Conservation (phyloP, 805 yeast species). For the Candida easanensis region DNA sequence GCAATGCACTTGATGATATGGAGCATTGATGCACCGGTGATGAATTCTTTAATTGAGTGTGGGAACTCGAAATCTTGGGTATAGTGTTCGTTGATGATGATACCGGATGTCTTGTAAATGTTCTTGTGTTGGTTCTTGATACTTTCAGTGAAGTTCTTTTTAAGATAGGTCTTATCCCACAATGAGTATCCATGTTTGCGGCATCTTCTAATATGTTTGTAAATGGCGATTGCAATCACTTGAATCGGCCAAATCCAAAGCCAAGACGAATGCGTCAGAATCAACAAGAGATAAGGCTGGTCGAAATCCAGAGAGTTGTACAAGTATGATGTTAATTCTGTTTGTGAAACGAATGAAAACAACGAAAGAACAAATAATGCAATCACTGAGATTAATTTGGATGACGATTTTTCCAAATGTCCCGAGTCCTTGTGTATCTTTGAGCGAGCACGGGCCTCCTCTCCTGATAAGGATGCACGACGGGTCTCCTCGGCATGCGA, state of each 20-base stretch:
- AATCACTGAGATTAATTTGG: slow-evolving; percentile 14
- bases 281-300: slow-evolving; percentile 67
- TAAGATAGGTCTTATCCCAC: slow-evolving; percentile 15
- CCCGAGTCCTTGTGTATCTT: slow-evolving; percentile 2
- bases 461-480: slow-evolving; percentile 9
- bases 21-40: slow-evolving; percentile 14
- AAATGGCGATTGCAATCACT: slow-evolving; percentile 44
- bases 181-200: slow-evolving; percentile 10
- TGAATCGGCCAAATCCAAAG: slow-evolving; percentile 71
- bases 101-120: slow-evolving; percentile 33
- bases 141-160: slow-evolving; percentile 33
- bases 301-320: slow-evolving; percentile 52
- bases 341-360: slow-evolving; percentile 69
- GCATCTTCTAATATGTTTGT: slow-evolving; percentile 38
- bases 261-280: slow-evolving; percentile 79
- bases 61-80: slow-evolving; percentile 19
- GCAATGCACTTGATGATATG: slow-evolving; percentile 45
- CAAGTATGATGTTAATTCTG: slow-evolving; percentile 74
- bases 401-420: slow-evolving; percentile 17
- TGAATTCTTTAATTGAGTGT: slow-evolving; percentile 10
- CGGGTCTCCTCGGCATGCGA: slow-evolving; percentile 11
- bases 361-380: slow-evolving; percentile 46
- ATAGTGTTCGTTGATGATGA: slow-evolving; percentile 16
- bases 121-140: slow-evolving; percentile 42
- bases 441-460: neutral